Evolutionary conservation across 805 yeast species (phyloP), one percentile per base, ranked within the genome.

Genomic region (Saturnispora serradocipensis): DNA sequence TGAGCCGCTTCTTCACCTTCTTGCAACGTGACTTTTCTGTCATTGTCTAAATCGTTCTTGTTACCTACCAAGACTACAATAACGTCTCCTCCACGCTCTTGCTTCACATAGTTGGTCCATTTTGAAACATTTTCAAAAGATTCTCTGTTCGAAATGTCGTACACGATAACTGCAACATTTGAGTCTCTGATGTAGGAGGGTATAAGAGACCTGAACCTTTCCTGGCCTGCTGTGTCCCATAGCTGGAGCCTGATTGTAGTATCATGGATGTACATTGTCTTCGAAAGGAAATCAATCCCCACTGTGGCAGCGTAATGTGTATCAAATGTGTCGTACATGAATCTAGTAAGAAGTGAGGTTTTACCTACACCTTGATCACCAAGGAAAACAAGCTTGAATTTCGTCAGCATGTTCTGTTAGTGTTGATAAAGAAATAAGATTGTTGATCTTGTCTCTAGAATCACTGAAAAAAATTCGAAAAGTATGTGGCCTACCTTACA

Each of bases 291-390:
- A 66, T 93, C 98, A 56, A 93, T 93, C 25, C 99, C 99, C 50
- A 93, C 89, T 0, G 99, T 91, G 16, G 99, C 98, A 0, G 88
- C 88, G 65, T 93, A 93, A 65, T 90, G 96, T 38, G 93, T 91
- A 67, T 91, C 97, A 67, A 91, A 91, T 18, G 96, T 86, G 66
- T 93, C 98, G 66, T 91, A 91, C 98, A 91, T 91, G 72, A 93
- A 91, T 58, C 98, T 75, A n/a, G 98, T 90, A 59, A 91, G 88
- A 55, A 91, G 76, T 2, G 98, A 91, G 5, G 99, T 91, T 67
- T 91, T 91, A 42, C 99, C 99, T 40, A 91, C 98, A 63, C 93
- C 88, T 67, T 88, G 96, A 67, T 91, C 99, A n/a, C 99, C 99
- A 36, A 91, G 75, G 66, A 91, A 93, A 35, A 91, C 98, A 52